A percentile compares a stretch with the other conserved stretches of the same genome.
phyloP scores from a whole-genome alignment of 805 yeast genomes.

The Metschnikowia rubicola region DNA sequence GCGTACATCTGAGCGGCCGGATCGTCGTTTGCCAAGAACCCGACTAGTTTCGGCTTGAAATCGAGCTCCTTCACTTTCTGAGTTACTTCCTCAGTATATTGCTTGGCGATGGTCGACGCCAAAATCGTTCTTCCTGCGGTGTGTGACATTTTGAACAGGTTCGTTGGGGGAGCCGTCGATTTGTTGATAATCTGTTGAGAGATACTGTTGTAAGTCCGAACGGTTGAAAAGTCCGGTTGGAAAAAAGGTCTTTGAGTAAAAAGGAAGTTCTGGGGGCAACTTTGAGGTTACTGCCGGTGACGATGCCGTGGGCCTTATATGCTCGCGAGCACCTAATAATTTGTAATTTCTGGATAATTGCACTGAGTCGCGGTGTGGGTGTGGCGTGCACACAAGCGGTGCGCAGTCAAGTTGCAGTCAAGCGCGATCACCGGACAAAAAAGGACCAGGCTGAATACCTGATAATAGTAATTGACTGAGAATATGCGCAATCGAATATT shows the following conservation, averaged over 20 bases:
- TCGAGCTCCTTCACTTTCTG: slow-evolving; percentile 50
- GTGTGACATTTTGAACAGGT: slow-evolving; percentile 17
- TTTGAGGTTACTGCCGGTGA: background rate
- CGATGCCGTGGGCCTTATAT: background rate
- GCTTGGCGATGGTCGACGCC: slow-evolving; percentile 85
- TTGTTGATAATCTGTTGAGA: slow-evolving; percentile 1
- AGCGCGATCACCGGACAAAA: no score
- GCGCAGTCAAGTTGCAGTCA: slow-evolving; percentile 11
- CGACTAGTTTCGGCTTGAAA: slow-evolving; percentile 75
- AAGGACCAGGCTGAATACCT: no score
- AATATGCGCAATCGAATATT: no score
- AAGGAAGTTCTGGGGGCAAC: background rate
- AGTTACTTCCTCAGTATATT: slow-evolving; percentile 69
- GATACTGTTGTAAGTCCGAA: background rate
- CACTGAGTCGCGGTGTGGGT: background rate
- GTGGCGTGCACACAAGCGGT: slow-evolving; percentile 6
- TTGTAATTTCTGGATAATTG: background rate
- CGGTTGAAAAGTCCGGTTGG: background rate
- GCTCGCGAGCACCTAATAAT: slow-evolving; percentile 2
- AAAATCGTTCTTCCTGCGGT: slow-evolving; percentile 77
- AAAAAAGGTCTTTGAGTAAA: background rate
- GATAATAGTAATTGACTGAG: no score
- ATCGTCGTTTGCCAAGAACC: slow-evolving; percentile 86
- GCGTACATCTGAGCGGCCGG: slow-evolving; percentile 97
- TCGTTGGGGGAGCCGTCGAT: background rate